Percentiles rank a stretch among this genome's conserved stretches.
Conservation (phyloP, 164 flowering plant genomes). For the Aristolochia californica region DNA sequence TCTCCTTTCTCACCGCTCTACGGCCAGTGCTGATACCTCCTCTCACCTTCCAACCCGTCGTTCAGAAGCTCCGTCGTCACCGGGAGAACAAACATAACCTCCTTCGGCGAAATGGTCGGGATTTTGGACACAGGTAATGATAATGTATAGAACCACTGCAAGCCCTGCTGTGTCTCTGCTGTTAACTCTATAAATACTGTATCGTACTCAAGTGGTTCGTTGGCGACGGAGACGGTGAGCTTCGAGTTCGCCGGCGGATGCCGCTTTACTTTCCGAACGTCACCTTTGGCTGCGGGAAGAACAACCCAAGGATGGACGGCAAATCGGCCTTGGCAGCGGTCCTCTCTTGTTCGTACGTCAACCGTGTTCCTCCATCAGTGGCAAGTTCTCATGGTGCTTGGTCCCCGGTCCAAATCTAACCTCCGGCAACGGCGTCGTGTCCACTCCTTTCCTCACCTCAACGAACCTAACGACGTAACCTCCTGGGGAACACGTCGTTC, state of each 20-base stretch:
- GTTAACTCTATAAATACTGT: too few species aligned
- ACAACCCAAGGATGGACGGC: conserved; percentile 27
- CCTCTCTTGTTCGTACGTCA: conserved; percentile 31
- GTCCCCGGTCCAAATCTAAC: conserved; percentile 4
- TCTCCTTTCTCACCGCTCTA: conserved; percentile 28
- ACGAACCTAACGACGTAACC: too few species aligned
- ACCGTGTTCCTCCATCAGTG: conserved; percentile 17
- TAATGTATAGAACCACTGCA: conserved; percentile 75
- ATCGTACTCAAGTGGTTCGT: conserved; percentile 22
- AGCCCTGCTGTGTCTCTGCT: conserved; percentile 54
- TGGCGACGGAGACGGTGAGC: conserved; percentile 33
- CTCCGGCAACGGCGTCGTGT: conserved; percentile 12
- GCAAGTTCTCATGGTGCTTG: conserved; percentile 56
- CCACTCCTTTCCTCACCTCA: conserved; percentile 34
- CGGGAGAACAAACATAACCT: conserved; percentile 5
- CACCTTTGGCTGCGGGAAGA: conserved; percentile 40
- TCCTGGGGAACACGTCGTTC: conserved; percentile 15
- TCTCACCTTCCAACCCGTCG: neutral
- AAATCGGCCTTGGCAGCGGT: conserved; percentile 50
- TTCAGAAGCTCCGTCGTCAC: neutral
- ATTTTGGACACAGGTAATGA: conserved; percentile 88
- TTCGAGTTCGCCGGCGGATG: conserved; percentile 12
- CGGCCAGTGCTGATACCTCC: neutral
- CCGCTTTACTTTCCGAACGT: conserved; percentile 8
- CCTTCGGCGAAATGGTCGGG: conserved; percentile 37